Base-by-base conservation (phyloP, 768 basidiomycete species). In the Boletellus ananiceps region DNA sequence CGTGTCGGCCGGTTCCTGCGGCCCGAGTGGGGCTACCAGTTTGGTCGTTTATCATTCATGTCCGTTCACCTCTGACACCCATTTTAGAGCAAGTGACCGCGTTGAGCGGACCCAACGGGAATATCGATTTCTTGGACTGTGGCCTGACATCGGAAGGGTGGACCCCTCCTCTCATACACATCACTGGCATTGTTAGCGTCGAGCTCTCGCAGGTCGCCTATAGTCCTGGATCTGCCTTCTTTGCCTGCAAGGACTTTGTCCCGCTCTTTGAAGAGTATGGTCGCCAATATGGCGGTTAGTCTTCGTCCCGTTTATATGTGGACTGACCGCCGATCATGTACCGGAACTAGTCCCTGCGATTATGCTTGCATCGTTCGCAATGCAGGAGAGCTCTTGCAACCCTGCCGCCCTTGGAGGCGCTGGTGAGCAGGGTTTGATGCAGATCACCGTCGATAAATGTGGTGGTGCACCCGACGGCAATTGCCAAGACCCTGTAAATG, bases 361-460 rank as follows among this genome's bases (percentile, higher is more conserved):
- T 63, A 70, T 94, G 55, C 66, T 94, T 33, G 92, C 91, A 2
- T 77, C 90, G 0, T 85, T 95, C 56, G 90, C 91, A 29, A 85
- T 95, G 84, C 91, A 94, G 65, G 93, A 95, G 64, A 82, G 80
- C 29, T 72, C 72, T 34, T 95, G 92, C 74, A 82, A 85, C 56
- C 76, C 83, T 2, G 50, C 68, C 14, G 78, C 77, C 6, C 73
- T 81, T 39, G 91, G 91, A 44, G 84, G 83, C 14, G 87, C 74
- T 18, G 87, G 89, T 38, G 91, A 93, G 65, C 84, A 88, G 60
- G 91, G 89, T 29, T 69, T 93, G 45, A 93, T 93, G 90, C 90
- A 93, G 65, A 74, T 93, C 54, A 86, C 86, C 15, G 60, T 66
- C 35, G 87, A 88, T 54, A 93, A 92, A 67, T 93, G 90, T 58